Percentiles rank a stretch among this genome's conserved stretches.
These are phyloP conservation scores for Davidsoniella virescens DNA, from an alignment of 2,329 filamentous ascomycete species.

Conservation along the genomic window DNA sequence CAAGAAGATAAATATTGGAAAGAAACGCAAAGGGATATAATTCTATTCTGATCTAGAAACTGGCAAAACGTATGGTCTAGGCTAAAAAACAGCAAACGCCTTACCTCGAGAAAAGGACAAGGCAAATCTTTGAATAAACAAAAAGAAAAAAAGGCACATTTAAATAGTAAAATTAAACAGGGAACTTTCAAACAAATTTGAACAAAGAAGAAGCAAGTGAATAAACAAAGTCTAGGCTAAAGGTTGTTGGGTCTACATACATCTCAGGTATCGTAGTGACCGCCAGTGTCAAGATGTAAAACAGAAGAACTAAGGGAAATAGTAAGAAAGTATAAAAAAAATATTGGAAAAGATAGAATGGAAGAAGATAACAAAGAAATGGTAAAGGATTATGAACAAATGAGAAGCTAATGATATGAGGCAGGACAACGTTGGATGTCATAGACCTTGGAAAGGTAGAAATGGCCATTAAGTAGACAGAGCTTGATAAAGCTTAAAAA, in stretches of 20 bases:
- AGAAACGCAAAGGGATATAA: constrained; percentile 3
- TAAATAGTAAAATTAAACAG: neutral
- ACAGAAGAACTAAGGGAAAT: neutral
- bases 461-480: too few species aligned
- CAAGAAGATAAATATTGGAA: neutral
- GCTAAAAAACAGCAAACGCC: neutral
- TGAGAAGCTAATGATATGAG: neutral
- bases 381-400: neutral
- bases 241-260: too few species aligned
- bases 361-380: neutral
- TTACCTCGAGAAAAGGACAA: neutral
- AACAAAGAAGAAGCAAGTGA: neutral
- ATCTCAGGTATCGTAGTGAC: too few species aligned
- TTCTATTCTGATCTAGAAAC: constrained; percentile 6
- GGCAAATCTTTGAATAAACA: neutral
- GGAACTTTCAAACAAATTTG: neutral
- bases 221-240: too few species aligned
- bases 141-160: neutral
- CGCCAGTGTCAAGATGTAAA: too few species aligned
- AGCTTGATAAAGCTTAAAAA: too few species aligned
- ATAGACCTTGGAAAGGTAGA: too few species aligned
- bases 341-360: neutral
- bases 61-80: neutral
- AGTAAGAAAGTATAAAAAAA: neutral
- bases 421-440: too few species aligned